Evolutionary conservation across 352 stramenopile species (phyloP), one percentile per base, ranked within the genome.

Genomic region (Pythium inflatum): DNA sequence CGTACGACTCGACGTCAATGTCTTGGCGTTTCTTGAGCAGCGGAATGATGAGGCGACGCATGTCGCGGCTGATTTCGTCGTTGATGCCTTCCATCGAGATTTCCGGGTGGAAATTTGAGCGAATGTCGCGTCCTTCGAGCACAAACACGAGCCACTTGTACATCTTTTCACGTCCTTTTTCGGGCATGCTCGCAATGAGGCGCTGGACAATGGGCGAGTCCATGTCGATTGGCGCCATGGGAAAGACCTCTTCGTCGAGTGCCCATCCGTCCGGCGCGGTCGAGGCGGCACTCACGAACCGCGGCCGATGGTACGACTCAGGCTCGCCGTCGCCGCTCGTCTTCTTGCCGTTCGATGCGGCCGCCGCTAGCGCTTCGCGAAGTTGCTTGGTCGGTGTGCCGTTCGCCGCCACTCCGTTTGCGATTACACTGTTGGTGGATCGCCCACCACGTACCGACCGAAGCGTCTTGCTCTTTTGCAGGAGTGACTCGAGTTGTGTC

Each of bases 141-240:
- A 92, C 82, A 48, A 90, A 92, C 25, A 74, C 74, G 38, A 92
- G 77, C 84, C 84, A 92, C 54, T 92, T 91, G 20, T 77, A 76
- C 51, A 92, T 83, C 56, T 90, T 91, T 66, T 85, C 79, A 43
- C 78, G 76, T 0, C 85, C 79, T 64, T 72, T 82, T 41, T 88
- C 85, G 1, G 82, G 82, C 80, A 92, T 86, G 48, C 66, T 88
- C n/a, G 70, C 70, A 53, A 91, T 87, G 40, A 92, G 64, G 0
- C 80, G 80, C 69, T 92, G 80, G 5, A 91, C 77, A 14, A 92
- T 80, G 8, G 83, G 80, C n/a, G 85, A 92, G 34, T 92, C 85
- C 83, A 92, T 89, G 55, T 90, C 77, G 46, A 92, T 88, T 11
- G 82, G 85, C 2, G 78, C 82, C 41, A 87, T 67, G 9, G 85